phyloP scores from a whole-genome alignment of 1,284 basidiomycete species.

The Mycosarcoma maydis region DNA sequence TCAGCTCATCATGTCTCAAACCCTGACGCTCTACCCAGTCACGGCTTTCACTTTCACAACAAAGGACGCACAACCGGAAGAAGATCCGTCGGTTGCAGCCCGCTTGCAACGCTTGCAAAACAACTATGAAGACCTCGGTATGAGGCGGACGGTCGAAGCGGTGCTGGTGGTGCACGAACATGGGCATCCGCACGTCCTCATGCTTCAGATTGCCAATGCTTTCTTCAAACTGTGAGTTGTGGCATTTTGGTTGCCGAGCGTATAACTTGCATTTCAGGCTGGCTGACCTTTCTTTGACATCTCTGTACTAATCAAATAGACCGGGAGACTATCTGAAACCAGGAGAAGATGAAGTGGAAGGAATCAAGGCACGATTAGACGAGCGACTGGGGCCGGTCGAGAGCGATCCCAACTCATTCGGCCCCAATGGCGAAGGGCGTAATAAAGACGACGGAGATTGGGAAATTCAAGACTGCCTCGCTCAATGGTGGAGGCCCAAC shows the following conservation, averaged over 20 bases:
- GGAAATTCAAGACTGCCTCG: conserved; percentile 92
- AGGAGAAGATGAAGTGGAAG: conserved; percentile 89
- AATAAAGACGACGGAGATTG: conserved; percentile 81
- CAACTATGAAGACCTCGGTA: conserved; percentile 93
- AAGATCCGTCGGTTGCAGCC: conserved; percentile 87
- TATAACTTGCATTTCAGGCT: no score
- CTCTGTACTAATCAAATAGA: conserved; percentile 68
- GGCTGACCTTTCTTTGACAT: no score
- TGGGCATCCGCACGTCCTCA: conserved; percentile 79
- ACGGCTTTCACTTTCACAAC: conserved; percentile 91
- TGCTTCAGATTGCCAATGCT: conserved; percentile 97
- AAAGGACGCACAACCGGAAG: conserved; percentile 93
- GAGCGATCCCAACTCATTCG: conserved; percentile 52
- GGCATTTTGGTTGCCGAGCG: neutral
- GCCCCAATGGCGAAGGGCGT: conserved; percentile 70
- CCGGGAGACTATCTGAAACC: conserved; percentile 98
- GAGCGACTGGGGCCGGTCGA: conserved; percentile 71
- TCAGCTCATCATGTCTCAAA: conserved; percentile 43
- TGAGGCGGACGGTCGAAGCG: conserved; percentile 94
- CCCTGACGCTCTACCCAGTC: conserved; percentile 73
- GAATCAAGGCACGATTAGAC: conserved; percentile 85
- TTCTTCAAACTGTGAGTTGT: conserved; percentile 91
- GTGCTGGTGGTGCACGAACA: conserved; percentile 87
- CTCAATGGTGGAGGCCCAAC: conserved; percentile 96
- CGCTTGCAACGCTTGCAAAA: conserved; percentile 73